Evolutionary conservation across 1,139 yeast genomes (phyloP).

Genomic region (Scheffersomyces illinoinensis): DNA sequence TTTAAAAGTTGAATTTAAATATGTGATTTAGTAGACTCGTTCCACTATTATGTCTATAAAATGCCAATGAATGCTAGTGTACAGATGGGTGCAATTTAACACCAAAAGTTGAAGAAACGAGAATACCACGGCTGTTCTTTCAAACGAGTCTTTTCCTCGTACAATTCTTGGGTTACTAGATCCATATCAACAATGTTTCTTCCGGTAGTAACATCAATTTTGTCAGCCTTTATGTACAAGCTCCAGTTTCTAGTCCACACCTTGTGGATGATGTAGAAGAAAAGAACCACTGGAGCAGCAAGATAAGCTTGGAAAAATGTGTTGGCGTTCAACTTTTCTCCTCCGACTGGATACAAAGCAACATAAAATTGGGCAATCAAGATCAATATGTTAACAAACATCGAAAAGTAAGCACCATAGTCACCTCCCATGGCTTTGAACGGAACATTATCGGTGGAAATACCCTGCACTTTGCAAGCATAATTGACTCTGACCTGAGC

Average conservation of each 20-base stretch:
- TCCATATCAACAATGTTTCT: slow-evolving; percentile 54
- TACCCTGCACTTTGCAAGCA: slow-evolving; percentile 18
- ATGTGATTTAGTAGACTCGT: not conserved
- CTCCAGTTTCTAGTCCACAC: slow-evolving; percentile 44
- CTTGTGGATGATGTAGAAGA: slow-evolving; percentile 52
- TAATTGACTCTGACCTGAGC: slow-evolving; percentile 23
- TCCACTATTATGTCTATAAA: not conserved
- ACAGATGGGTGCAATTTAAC: slow-evolving; percentile 1
- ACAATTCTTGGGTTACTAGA: slow-evolving; percentile 4
- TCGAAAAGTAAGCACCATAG: slow-evolving; percentile 15
- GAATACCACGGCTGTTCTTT: slow-evolving; percentile 8
- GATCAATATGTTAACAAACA: slow-evolving; percentile 24
- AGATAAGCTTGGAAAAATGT: slow-evolving; percentile 55
- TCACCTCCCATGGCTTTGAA: slow-evolving; percentile 14
- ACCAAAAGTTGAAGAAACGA: slow-evolving; percentile 11
- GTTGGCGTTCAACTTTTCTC: slow-evolving; percentile 26
- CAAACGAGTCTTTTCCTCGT: slow-evolving; percentile 8
- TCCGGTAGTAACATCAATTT: slow-evolving; percentile 53
- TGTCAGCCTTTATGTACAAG: slow-evolving; percentile 37
- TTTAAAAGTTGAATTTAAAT: too few relatives aligned
- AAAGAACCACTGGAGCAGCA: slow-evolving; percentile 53
- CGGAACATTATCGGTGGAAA: slow-evolving; percentile 10
- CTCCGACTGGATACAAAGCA: slow-evolving; percentile 39
- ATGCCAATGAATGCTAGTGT: not conserved
- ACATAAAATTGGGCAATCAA: slow-evolving; percentile 42